Base-by-base conservation (phyloP, 2,329 filamentous ascomycete species). In the Acrodontium crateriforme region DNA sequence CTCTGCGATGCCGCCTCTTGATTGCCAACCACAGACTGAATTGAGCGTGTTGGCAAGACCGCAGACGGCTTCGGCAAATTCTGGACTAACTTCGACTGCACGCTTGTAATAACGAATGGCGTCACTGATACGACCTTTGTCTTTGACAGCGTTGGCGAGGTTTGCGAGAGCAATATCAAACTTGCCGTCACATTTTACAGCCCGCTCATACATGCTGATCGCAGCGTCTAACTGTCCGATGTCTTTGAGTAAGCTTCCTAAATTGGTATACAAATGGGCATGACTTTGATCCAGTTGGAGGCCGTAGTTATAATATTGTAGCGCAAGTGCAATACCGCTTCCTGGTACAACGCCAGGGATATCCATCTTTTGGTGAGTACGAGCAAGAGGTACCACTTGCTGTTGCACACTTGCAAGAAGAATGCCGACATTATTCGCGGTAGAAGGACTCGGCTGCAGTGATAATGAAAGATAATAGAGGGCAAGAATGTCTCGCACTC, bases 101-200 rank as follows among this genome's bases (percentile, higher is more conserved):
- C 85, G 73, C 46, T 74, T 81, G 59, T 98, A 98, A 52, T 91
- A 95, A 15, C 63, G 60, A 34, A 98, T 95, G 2, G 89, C 89
- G 50, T 98, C 89, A 31, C 74, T 79, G 40, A 95, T 82, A 23
- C 81, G 74, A 2, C 89, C 89, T 42, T 91, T 83, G 52, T 98
- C 89, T 54, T 98, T 98, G 40, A 98, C 85, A 6, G 89, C 89
- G 52, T 98, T 98, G 30, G 89, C 89, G 13, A 98, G 65, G 46
- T 98, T 98, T 3, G 89, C 92, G 30, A 98, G 61, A 18, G 89
- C 89, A 46, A 98, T 98, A 47, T 98, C 89, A 46, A 98, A 98
- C 14, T 75, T 81, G n/a, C 74, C 74, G 53, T 98, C 89, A 49
- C 85, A 95, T 3, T 71, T 68, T 9, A 98, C 89, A 8, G 89